phyloP scores from a whole-genome alignment of 2,329 filamentous ascomycete species.

The Pseudogymnoascus sp. region DNA sequence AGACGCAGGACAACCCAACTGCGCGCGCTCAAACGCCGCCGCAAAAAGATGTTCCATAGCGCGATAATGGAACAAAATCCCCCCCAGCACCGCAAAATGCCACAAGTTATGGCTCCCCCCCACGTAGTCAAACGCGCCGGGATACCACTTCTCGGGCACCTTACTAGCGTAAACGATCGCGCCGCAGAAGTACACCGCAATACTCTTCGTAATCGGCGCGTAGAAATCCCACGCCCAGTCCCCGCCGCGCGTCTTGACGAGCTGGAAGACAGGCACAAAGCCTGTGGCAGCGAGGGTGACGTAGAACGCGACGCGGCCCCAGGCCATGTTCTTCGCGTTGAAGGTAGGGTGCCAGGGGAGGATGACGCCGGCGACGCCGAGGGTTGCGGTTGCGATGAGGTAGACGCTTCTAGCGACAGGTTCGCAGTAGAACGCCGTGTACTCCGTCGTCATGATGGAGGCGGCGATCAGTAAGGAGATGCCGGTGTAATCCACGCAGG shows the following conservation, averaged over 20 bases:
- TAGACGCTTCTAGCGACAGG: conserved; percentile 79
- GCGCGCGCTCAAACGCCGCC: conserved; percentile 62
- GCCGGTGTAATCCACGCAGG: conserved; percentile 96
- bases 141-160: conserved; percentile 85
- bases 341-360: conserved; percentile 95
- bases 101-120: conserved; percentile 96
- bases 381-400: conserved; percentile 69
- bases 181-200: conserved; percentile 77
- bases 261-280: conserved; percentile 80
- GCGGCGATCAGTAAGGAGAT: conserved; percentile 92
- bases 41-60: conserved; percentile 96
- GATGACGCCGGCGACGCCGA: conserved; percentile 82
- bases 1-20: conserved; percentile 22
- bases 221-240: conserved; percentile 86
- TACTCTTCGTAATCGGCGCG: conserved; percentile 73
- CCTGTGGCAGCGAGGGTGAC: conserved; percentile 80
- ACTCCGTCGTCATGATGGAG: conserved; percentile 96
- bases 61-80: conserved; percentile 93
- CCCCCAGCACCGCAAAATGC: conserved; percentile 89
- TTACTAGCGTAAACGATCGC: conserved; percentile 86
- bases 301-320: conserved; percentile 87
- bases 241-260: conserved; percentile 69
- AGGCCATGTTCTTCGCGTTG: conserved; percentile 87
- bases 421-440: conserved; percentile 98
- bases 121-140: conserved; percentile 89